phyloP scores from a whole-genome alignment of 345 rosid species.

The Tarenaya hassleriana region DNA sequence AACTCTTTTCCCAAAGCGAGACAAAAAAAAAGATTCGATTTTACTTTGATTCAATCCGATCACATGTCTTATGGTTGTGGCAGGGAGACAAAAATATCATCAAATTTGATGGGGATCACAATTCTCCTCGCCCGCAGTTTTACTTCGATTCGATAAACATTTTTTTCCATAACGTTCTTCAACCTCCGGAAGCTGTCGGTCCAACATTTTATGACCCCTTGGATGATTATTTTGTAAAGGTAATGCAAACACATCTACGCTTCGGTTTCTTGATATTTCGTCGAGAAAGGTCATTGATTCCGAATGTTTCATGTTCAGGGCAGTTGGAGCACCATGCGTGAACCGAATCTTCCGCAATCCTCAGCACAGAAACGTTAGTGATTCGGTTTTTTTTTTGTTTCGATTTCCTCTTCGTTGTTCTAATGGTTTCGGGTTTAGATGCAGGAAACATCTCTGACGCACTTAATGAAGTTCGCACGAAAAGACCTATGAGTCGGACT shows the following conservation, averaged over 20 bases:
- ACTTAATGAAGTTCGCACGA: constrained; percentile 59
- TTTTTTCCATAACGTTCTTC: constrained; percentile 92
- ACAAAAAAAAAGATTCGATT: too few relatives aligned
- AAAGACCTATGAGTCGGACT: constrained; percentile 76
- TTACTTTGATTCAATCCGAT: constrained; percentile 13
- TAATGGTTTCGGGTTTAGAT: constrained; percentile 39
- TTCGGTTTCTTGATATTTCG: constrained; percentile 21
- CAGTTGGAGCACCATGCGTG: constrained; percentile 50
- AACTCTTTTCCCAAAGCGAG: too few relatives aligned
- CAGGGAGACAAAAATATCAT: constrained; percentile 99
- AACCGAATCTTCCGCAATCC: constrained; percentile 43
- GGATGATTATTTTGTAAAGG: constrained; percentile 74
- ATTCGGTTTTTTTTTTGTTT: constrained; percentile 9
- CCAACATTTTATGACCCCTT: constrained; percentile 46
- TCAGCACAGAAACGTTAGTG: constrained; percentile 33
- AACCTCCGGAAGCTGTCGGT: constrained; percentile 77
- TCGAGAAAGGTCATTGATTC: constrained; percentile 19
- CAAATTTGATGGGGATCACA: constrained; percentile 98
- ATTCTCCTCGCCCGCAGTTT: constrained; percentile 91
- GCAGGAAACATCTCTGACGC: constrained; percentile 47
- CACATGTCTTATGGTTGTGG: constrained; percentile 21
- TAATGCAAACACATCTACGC: constrained; percentile 30
- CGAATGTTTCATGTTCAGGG: constrained; percentile 47
- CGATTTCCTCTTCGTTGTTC: constrained; percentile 7
- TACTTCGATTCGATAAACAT: constrained; percentile 94